Conservation (phyloP, 495 filamentous ascomycete species). For the Aspergillus incahuasiensis region DNA sequence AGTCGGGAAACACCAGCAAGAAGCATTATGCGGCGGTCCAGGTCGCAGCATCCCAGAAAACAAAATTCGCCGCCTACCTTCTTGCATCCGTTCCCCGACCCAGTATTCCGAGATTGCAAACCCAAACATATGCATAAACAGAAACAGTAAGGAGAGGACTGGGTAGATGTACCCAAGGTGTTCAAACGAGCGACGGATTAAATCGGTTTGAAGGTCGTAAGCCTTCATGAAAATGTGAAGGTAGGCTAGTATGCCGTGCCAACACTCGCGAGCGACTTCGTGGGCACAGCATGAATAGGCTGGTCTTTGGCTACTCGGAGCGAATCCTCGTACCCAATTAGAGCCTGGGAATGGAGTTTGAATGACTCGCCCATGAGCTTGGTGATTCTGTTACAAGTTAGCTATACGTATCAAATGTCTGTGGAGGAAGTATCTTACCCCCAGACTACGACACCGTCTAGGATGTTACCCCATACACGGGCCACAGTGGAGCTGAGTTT, state of each 20-base stretch:
- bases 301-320: conserved; percentile 44
- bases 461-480: conserved; percentile 93
- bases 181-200: conserved; percentile 4
- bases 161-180: neutral
- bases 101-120: conserved; percentile 24
- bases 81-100: conserved; percentile 34
- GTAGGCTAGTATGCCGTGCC: conserved; percentile 42
- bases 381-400: conserved; percentile 72
- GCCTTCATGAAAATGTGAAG: neutral
- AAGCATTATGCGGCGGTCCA: conserved; percentile 36
- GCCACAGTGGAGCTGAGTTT: conserved; percentile 92
- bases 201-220: neutral
- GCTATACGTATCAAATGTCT: conserved; percentile 23
- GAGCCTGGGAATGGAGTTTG: conserved; percentile 90
- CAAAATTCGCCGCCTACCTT: conserved; percentile 31
- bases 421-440: conserved; percentile 55
- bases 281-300: conserved; percentile 42
- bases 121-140: conserved; percentile 33
- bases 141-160: conserved; percentile 26
- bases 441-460: conserved; percentile 98
- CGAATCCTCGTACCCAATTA: conserved; percentile 88
- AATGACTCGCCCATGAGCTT: conserved; percentile 98
- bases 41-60: conserved; percentile 28
- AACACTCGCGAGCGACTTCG: conserved; percentile 44
- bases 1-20: conserved; percentile 35